Percentiles rank a stretch among this genome's conserved stretches.
Conservation (phyloP, 1,284 basidiomycete genomes). For the Leccinum pachyderme region DNA sequence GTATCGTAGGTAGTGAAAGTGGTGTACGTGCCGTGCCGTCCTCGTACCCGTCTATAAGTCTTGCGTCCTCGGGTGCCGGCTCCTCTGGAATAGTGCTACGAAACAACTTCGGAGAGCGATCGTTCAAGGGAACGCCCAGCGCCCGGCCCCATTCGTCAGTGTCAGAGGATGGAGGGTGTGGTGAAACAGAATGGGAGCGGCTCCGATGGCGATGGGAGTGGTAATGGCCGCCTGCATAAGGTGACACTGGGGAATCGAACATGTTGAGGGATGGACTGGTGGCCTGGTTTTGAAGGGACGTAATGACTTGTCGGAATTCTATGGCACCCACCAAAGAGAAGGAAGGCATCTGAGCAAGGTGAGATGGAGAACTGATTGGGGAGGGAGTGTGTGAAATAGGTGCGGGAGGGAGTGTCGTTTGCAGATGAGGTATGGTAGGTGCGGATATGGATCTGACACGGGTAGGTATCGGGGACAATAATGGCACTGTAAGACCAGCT, state of each 20-base stretch:
- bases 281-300: conserved; percentile 70
- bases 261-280: conserved; percentile 53
- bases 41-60: conserved; percentile 8
- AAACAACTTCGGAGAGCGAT: conserved; percentile 38
- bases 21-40: conserved; percentile 16
- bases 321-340: conserved; percentile 92
- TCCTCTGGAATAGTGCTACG: conserved; percentile 33
- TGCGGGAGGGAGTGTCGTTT: conserved; percentile 39
- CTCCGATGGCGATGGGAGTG: conserved; percentile 28
- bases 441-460: conserved; percentile 38
- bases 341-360: conserved; percentile 60
- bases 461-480: conserved; percentile 26
- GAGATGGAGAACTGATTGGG: conserved; percentile 34
- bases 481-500: conserved; percentile 15
- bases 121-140: conserved; percentile 48
- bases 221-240: conserved; percentile 74
- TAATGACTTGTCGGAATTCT: conserved; percentile 89
- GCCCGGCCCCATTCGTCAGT: conserved; percentile 50
- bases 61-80: conserved; percentile 10
- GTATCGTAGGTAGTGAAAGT: conserved; percentile 38
- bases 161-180: conserved; percentile 28
- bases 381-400: conserved; percentile 40
- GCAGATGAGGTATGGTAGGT: conserved; percentile 40
- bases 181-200: conserved; percentile 36
- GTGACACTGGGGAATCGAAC: conserved; percentile 69